Evolutionary conservation across 768 basidiomycete species (phyloP), one percentile per base, ranked within the genome.

Genomic region (Pleurotus sapidus): DNA sequence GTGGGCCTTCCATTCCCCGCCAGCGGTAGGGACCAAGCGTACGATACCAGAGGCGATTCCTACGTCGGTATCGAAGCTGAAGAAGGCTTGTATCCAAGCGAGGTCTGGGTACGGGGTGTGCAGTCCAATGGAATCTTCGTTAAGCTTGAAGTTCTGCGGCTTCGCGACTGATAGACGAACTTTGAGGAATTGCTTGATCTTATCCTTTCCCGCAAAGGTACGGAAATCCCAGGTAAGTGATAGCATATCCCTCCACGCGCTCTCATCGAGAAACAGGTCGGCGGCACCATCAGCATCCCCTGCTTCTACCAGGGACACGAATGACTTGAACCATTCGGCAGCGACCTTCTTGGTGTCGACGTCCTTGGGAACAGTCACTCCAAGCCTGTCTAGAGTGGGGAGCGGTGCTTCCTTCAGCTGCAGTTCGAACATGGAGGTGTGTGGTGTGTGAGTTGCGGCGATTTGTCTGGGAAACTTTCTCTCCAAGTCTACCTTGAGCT

Each of bases 1-100:
- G 65, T 84, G 79, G 0, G 84, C 84, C 63, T 78, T 83, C 89
- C 88, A 89, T 15, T 72, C 70, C 4, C 74, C 64, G 2, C 60
- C 65, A 23, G 63, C 49, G 50, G 67, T 65, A 0, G 83, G 86
- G 0, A 88, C 73, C 20, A 89, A 74, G 34, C 84, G 77, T 8
- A 74, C 74, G 34, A 89, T 68, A 4, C 84, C 86, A 1, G 76
- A 77, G 1, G 77, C 81, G 4, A 73, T 63, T 0, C 83, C 87
- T 1, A 77, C 67, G 1, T 66, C 74, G 5, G 79, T 82, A 49
- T 80, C 77, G 61, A 88, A 89, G 4, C 70, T 75, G 65, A 90
- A 86, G 55, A 80, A 67, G 30, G 77, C 68, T 24, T 79, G 77
- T 42, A 89, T 67, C 81, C 86, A 89, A 0, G 73, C 76, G 4